Conservation (phyloP, 768 basidiomycete species). For the Russula earlei region DNA sequence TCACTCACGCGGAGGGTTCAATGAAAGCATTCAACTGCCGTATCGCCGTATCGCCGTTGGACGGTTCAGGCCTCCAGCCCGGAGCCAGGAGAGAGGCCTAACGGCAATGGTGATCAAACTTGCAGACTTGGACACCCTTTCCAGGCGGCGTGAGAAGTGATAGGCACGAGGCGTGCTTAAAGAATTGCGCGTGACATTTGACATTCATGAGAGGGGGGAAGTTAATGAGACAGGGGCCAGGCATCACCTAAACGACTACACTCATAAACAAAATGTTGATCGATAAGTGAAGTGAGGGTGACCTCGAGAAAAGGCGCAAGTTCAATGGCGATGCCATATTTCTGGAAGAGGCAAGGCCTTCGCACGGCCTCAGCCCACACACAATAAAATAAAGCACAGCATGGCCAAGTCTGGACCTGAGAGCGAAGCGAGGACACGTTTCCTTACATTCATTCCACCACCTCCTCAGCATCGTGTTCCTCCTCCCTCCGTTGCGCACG, state of each 20-base stretch:
- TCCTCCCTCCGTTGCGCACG: slow-evolving; percentile 37
- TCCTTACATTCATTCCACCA: slow-evolving; percentile 40
- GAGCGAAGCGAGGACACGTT: not conserved
- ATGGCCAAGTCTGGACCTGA: too few species aligned
- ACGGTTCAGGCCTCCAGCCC: not conserved
- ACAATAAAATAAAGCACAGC: too few species aligned
- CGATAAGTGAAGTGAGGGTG: too few species aligned
- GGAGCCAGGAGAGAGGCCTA: not conserved
- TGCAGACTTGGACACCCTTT: not conserved
- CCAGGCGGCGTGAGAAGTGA: not conserved
- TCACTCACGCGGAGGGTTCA: slow-evolving; percentile 11
- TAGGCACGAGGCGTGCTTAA: not conserved
- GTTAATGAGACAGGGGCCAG: too few species aligned
- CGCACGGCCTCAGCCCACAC: not conserved
- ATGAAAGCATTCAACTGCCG: not conserved
- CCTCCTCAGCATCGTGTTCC: slow-evolving; percentile 35
- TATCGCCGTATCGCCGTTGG: not conserved
- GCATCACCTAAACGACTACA: too few species aligned
- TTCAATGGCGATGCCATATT: not conserved
- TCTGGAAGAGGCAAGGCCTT: not conserved
- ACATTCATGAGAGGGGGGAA: too few species aligned
- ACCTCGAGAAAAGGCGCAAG: too few species aligned
- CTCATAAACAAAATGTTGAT: too few species aligned
- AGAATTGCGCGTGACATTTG: not conserved
- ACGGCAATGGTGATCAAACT: too few species aligned